Percentiles rank a stretch among this genome's conserved stretches.
Evolutionary conservation across 306 rosid species (phyloP).

Genomic region (Begonia fuchsioides): DNA sequence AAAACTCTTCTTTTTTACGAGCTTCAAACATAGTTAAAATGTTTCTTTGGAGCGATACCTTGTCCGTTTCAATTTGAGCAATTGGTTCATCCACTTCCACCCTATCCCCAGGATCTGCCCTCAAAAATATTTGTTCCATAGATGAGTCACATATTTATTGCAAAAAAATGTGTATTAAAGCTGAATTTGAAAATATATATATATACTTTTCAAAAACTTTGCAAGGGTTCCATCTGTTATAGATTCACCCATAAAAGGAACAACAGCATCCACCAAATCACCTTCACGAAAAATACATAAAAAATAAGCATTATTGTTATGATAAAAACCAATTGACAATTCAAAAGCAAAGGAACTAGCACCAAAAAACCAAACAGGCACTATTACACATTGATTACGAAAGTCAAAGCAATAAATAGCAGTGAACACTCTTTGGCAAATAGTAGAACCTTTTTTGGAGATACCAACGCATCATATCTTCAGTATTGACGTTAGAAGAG

Average conservation of each 20-base stretch:
- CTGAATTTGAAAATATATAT: slow-evolving; percentile 11
- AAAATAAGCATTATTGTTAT: slow-evolving; percentile 4
- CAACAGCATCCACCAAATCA: slow-evolving; percentile 56
- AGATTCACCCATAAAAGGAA: slow-evolving; percentile 77
- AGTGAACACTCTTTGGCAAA: no score
- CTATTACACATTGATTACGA: no score
- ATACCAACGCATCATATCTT: no score
- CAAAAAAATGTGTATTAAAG: background rate
- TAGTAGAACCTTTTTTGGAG: no score
- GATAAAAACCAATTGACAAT: no score
- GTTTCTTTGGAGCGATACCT: slow-evolving; percentile 26
- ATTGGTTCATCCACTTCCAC: slow-evolving; percentile 66
- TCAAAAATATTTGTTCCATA: slow-evolving; percentile 15
- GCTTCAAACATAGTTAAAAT: slow-evolving; percentile 8
- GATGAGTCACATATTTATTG: slow-evolving; percentile 12
- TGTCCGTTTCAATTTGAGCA: slow-evolving; percentile 84
- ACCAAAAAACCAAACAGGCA: no score
- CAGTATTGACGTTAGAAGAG: no score
- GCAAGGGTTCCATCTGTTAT: slow-evolving; percentile 71
- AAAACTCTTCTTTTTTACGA: background rate
- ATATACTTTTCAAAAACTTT: slow-evolving; percentile 61
- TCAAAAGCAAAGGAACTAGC: no score
- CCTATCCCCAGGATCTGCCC: slow-evolving; percentile 56
- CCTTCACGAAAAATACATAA: slow-evolving; percentile 28
- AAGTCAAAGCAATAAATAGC: no score